Conservation (phyloP, 2,329 filamentous ascomycete species). For the Aspergillus vadensis region DNA sequence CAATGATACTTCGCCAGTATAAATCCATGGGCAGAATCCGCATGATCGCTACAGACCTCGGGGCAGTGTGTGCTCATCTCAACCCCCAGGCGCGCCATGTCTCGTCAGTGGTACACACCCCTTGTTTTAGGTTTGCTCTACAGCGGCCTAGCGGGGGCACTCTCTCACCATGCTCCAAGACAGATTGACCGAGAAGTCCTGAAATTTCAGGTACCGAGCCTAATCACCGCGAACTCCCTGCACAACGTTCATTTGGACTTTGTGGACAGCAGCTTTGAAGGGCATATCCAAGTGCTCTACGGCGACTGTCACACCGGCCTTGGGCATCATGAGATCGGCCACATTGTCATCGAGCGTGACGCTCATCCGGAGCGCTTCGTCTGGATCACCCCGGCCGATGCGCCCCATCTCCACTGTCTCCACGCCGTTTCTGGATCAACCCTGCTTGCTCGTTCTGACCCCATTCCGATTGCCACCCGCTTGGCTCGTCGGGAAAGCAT, state of each 20-base stretch:
- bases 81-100: too few relatives aligned
- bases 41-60: too few relatives aligned
- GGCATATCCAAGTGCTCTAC: conserved; percentile 49
- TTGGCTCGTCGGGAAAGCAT: conserved; percentile 29
- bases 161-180: neutral
- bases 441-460: neutral
- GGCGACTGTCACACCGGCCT: conserved; percentile 46
- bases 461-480: conserved; percentile 21
- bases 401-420: conserved; percentile 35
- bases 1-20: too few relatives aligned
- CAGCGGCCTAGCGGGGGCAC: neutral
- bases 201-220: conserved; percentile 35
- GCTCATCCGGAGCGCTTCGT: conserved; percentile 49
- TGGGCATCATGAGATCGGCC: conserved; percentile 50
- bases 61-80: too few relatives aligned
- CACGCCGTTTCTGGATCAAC: conserved; percentile 35
- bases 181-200: conserved; percentile 10
- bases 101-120: neutral
- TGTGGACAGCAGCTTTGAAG: conserved; percentile 43
- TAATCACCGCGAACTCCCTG: conserved; percentile 43
- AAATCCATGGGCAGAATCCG: too few relatives aligned
- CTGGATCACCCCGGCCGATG: conserved; percentile 37
- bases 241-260: conserved; percentile 55
- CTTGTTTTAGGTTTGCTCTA: neutral
- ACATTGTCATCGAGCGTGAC: conserved; percentile 40